Conservation (phyloP, 1,284 basidiomycete species). For the Cutaneotrichosporon sp. region DNA sequence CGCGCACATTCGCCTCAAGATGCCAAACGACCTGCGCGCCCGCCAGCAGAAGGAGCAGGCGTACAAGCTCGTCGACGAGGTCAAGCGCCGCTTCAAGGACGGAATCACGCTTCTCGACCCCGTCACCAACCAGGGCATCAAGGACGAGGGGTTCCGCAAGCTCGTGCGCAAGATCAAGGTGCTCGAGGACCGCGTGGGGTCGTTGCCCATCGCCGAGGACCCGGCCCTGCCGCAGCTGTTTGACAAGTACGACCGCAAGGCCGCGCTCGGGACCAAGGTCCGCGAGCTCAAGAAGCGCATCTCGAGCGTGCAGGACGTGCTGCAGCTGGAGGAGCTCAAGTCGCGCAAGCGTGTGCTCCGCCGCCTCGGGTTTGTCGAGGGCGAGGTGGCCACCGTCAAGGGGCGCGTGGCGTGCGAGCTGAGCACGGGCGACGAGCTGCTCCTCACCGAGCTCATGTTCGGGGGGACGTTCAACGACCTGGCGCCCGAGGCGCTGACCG, state of each 20-base stretch:
- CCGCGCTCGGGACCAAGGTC: constrained; percentile 68
- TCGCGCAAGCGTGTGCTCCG: constrained; percentile 91
- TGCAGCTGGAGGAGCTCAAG: constrained; percentile 97
- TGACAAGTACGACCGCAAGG: constrained; percentile 76
- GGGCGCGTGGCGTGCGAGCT: constrained; percentile 99
- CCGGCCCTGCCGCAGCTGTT: constrained; percentile 76
- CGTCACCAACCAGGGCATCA: constrained; percentile 77
- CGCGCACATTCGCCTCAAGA: constrained; percentile 80
- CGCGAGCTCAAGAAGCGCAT: constrained; percentile 80
- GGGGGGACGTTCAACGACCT: constrained; percentile 93
- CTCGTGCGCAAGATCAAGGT: constrained; percentile 82
- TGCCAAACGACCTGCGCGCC: constrained; percentile 86
- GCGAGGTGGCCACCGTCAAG: constrained; percentile 97
- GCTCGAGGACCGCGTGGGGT: constrained; percentile 78
- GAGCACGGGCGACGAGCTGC: constrained; percentile 91
- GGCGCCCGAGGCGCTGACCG: constrained; percentile 88
- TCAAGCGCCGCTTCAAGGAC: constrained; percentile 75
- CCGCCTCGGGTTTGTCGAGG: constrained; percentile 83
- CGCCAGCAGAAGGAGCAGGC: constrained; percentile 75
- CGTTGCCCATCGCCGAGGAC: constrained; percentile 73
- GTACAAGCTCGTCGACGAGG: constrained; percentile 88
- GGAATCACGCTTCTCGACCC: constrained; percentile 89
- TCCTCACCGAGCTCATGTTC: constrained; percentile 97
- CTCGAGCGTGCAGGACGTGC: constrained; percentile 82
- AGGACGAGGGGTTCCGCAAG: constrained; percentile 87